A percentile compares a stretch with the other conserved stretches of the same genome.
Conservation (phyloP, 164 flowering plant species). For the Nelumbo lutea region DNA sequence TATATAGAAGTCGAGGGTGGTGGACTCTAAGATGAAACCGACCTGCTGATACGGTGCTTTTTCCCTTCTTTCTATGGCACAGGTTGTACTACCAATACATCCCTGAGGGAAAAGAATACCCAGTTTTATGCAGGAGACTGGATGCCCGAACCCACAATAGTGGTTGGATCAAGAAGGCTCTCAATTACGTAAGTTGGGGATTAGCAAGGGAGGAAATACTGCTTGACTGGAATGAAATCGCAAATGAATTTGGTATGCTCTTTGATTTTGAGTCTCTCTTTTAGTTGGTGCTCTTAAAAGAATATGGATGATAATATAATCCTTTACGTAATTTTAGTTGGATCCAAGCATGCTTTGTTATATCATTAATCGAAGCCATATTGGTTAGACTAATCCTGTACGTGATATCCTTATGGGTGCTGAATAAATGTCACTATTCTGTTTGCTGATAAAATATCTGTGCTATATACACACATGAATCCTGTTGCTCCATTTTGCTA, state of each 20-base stretch:
- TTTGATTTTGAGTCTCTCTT: not conserved
- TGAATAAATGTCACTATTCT: too few relatives aligned
- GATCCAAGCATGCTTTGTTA: too few relatives aligned
- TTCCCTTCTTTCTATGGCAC: constrained; percentile 7
- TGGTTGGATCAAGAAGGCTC: constrained; percentile 37
- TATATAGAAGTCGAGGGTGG: too few relatives aligned
- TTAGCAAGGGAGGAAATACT: constrained; percentile 42
- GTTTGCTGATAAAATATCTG: too few relatives aligned
- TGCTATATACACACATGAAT: too few relatives aligned
- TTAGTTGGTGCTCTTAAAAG: not conserved
- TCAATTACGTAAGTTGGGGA: constrained; percentile 29
- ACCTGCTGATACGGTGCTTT: too few relatives aligned
- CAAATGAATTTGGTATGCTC: constrained; percentile 61
- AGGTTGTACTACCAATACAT: constrained; percentile 86
- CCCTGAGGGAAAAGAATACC: constrained; percentile 90
- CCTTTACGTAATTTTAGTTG: not conserved
- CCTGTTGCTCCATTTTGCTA: too few relatives aligned
- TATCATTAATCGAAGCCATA: too few relatives aligned
- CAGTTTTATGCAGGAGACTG: constrained; percentile 64
- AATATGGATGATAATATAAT: not conserved
- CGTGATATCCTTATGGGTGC: too few relatives aligned
- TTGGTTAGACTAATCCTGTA: too few relatives aligned
- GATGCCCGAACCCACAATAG: constrained; percentile 12
- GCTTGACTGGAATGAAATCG: constrained; percentile 89
- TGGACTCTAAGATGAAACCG: too few relatives aligned